A percentile compares a stretch with the other conserved stretches of the same genome.
These are phyloP conservation scores for Floccularia luteovirens DNA, from an alignment of 768 basidiomycete species.

Conservation along the genomic window DNA sequence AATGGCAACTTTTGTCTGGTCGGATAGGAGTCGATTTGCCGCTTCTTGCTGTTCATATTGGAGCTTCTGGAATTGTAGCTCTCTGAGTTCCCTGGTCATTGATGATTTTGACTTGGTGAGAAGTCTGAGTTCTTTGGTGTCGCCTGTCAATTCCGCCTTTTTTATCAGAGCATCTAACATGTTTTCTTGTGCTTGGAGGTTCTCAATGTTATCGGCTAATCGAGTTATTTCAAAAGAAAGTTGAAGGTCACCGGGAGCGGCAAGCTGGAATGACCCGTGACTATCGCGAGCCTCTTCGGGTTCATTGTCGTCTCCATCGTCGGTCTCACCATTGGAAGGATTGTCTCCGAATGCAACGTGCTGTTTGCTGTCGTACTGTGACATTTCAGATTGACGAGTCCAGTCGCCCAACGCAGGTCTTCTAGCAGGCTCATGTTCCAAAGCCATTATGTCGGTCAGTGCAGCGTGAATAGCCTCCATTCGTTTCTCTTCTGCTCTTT, in stretches of 20 bases:
- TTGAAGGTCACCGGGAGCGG: slow-evolving; percentile 86
- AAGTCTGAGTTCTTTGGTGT: slow-evolving; percentile 76
- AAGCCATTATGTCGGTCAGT: slow-evolving; percentile 89
- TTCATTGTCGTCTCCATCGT: slow-evolving; percentile 36
- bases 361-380: too few relatives aligned
- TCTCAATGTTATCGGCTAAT: slow-evolving; percentile 66
- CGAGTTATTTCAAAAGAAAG: slow-evolving; percentile 82
- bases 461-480: slow-evolving; percentile 98
- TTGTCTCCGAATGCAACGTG: slow-evolving; percentile 21
- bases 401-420: background rate
- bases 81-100: slow-evolving; percentile 75
- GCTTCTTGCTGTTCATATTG: slow-evolving; percentile 94
- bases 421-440: slow-evolving; percentile 43
- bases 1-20: slow-evolving; percentile 79
- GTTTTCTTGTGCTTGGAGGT: slow-evolving; percentile 71
- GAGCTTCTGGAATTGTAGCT: slow-evolving; percentile 80
- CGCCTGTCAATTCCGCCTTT: slow-evolving; percentile 92
- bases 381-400: background rate
- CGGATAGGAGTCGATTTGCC: slow-evolving; percentile 81
- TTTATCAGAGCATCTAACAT: slow-evolving; percentile 86
- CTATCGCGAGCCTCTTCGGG: slow-evolving; percentile 33
- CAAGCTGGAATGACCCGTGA: slow-evolving; percentile 56
- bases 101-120: slow-evolving; percentile 77
- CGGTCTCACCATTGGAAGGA: slow-evolving; percentile 9
- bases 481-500: slow-evolving; percentile 68